Base-by-base conservation (phyloP, 78 protist genomes). In the Dictyostelium intermedium region DNA sequence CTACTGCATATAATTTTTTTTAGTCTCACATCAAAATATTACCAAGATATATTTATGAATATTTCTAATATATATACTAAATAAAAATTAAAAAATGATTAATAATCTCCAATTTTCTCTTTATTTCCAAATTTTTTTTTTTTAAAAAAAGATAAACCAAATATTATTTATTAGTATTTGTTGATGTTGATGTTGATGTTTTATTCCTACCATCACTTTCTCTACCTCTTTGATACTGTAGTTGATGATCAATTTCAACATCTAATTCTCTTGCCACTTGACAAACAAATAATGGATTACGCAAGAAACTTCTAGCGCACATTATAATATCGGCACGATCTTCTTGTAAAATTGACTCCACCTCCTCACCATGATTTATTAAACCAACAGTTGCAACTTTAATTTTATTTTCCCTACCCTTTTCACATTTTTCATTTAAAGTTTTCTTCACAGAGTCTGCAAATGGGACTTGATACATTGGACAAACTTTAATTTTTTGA, bases 391-490 rank as follows among this genome's bases (percentile, higher is more conserved):
- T 43, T 25, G 78, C 30, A 2, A 50, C 37, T 3, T 53, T 10
- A 4, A 87, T 41, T 23, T 45, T 35, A 27, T 23, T 27, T 8
- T 27, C 35, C 14, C 61, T 16, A 50, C 61, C n/a, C 2, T 18
- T 16, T 14, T 18, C 23, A 50, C 10, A 45, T 45, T 50, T 50
- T 50, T 50, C 61, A 50, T 50, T 50, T 25, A 53, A 13, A 11
- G 27, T 50, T 53, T 56, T 25, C 18, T 79, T 76, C 16, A 87
- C 25, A 4, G 66, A n/a, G 1, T 76, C 69, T 8, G 92, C 53
- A 14, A 87, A 61, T 60, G 84, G 84, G 8, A 87, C 79, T 78
- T 87, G 92, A 74, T 35, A 87, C 60, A 76, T 6, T 43, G 92
- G 85, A 30, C 60, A 47, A 14, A n/a, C 25, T 20, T 27, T 20